Base-by-base conservation (phyloP, 306 rosid species). In the Lupinus albus region DNA sequence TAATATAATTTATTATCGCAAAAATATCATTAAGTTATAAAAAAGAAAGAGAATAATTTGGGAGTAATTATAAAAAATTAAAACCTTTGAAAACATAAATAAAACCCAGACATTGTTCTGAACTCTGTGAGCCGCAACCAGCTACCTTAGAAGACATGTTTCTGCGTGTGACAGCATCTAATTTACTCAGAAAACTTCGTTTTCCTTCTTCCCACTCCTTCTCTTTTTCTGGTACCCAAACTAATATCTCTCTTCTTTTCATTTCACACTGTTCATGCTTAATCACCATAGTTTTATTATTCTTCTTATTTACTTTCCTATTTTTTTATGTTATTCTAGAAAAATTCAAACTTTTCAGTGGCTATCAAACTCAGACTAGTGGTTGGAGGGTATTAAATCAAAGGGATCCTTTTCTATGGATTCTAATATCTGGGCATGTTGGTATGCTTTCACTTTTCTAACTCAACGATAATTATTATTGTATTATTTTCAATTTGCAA, bases 381-480 rank as follows among this genome's bases (percentile, higher is more conserved):
- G 73, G 59, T 73, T 63, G 84, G 83, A 84, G 84, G 66, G 35
- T 55, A n/a, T n/a, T n/a, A 42, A 54, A 79, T 75, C 75, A 59
- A 25, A 56, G 68, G 67, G 81, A 80, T 77, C 81, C 77, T 70
- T 75, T 58, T 52, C 64, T 81, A 8, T 86, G 89, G 91, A 67
- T 82, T 75, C 17, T 84, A 46, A 20, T 87, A 47, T 80, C 72
- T 59, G 93, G 82, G 48, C 76, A 75, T 76, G 71, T 83, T 64
- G 90, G 94, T 87, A 76, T 48, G 76, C 51, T 53, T 69, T 21
- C 41, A 2, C 0, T 36, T 11, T 25, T 25, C 30, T 25, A 25
- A 25, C 30, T 25, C 2, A 25, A 0, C 3, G 30, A 0, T 25
- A 25, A 48, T 4, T 4, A 2, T 8, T 75, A 64, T 14, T 64